Percentiles rank a stretch among this genome's conserved stretches.
Evolutionary conservation across 371 early-diverging fungal species (phyloP).

Genomic region (Syncephalastrum racemosum): DNA sequence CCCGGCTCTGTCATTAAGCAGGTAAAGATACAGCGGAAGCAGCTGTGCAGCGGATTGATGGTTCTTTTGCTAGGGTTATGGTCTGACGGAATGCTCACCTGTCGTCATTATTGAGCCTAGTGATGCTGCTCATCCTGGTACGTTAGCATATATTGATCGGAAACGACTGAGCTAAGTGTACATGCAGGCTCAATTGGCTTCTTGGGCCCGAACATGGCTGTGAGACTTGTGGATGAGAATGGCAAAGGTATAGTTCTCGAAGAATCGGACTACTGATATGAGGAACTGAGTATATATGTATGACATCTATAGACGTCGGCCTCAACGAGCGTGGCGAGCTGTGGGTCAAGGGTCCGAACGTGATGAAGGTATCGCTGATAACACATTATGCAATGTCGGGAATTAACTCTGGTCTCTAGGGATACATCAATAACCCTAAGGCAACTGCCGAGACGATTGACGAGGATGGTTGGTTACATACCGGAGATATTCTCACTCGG

Average conservation of each 20-base stretch:
- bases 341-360: conserved; percentile 77
- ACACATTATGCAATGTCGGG: conserved; percentile 20
- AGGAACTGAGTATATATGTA: conserved; percentile 24
- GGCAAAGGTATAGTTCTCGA: conserved; percentile 35
- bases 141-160: background rate
- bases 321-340: conserved; percentile 66
- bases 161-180: conserved; percentile 21
- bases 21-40: background rate
- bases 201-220: conserved; percentile 67
- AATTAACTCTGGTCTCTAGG: conserved; percentile 45
- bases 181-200: conserved; percentile 66
- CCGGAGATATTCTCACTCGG: conserved; percentile 80
- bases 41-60: too few relatives aligned
- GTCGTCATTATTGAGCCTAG: conserved; percentile 18
- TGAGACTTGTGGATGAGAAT: conserved; percentile 66
- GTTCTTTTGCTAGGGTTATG: conserved; percentile 37
- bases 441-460: conserved; percentile 68
- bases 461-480: conserved; percentile 68
- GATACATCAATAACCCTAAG: conserved; percentile 64
- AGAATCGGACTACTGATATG: conserved; percentile 36
- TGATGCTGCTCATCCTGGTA: conserved; percentile 17
- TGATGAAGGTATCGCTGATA: background rate
- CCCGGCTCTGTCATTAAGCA: conserved; percentile 39
- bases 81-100: conserved; percentile 65
- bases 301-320: conserved; percentile 42